These are phyloP conservation scores for Podospora comata DNA, from an alignment of 495 filamentous ascomycete species.

Conservation along the genomic window DNA sequence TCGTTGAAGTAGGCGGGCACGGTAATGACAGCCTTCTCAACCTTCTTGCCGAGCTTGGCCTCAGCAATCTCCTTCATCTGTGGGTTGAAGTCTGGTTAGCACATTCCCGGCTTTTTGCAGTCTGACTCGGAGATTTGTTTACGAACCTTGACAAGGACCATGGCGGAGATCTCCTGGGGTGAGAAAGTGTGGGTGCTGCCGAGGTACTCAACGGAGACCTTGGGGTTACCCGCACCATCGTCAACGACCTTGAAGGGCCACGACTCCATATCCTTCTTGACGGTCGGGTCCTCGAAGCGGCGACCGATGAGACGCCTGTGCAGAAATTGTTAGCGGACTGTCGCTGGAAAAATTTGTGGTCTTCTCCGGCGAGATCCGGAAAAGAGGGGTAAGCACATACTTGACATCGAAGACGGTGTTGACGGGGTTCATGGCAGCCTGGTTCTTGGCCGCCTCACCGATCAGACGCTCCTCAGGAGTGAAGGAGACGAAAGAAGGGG, in stretches of 20 bases:
- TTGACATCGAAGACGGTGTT: slow-evolving; percentile 99
- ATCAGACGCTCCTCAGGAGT: slow-evolving; percentile 97
- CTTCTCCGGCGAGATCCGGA: neutral
- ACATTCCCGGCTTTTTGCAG: neutral
- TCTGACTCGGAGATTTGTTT: neutral
- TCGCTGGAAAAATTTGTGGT: neutral
- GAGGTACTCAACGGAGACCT: slow-evolving; percentile 94
- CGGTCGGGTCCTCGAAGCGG: slow-evolving; percentile 88
- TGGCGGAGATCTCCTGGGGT: slow-evolving; percentile 95
- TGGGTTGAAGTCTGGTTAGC: slow-evolving; percentile 22
- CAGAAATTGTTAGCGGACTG: slow-evolving; percentile 28
- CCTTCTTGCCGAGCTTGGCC: slow-evolving; percentile 90
- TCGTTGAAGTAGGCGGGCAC: slow-evolving; percentile 99
- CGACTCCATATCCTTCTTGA: slow-evolving; percentile 96
- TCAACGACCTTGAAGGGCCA: slow-evolving; percentile 98
- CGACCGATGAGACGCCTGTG: slow-evolving; percentile 87
- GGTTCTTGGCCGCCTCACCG: slow-evolving; percentile 99
- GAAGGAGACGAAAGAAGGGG: slow-evolving; percentile 97
- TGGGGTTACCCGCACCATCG: slow-evolving; percentile 73
- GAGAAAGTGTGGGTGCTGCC: slow-evolving; percentile 93
- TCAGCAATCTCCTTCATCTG: slow-evolving; percentile 98
- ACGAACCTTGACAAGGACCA: slow-evolving; percentile 83
- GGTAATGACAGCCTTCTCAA: slow-evolving; percentile 97
- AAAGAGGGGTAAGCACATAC: slow-evolving; percentile 33
- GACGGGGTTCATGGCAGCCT: slow-evolving; percentile 96